Evolutionary conservation across 257 asterid genomes (phyloP), one percentile per base, ranked within the genome.

Genomic region (Haberlea rhodopensis): DNA sequence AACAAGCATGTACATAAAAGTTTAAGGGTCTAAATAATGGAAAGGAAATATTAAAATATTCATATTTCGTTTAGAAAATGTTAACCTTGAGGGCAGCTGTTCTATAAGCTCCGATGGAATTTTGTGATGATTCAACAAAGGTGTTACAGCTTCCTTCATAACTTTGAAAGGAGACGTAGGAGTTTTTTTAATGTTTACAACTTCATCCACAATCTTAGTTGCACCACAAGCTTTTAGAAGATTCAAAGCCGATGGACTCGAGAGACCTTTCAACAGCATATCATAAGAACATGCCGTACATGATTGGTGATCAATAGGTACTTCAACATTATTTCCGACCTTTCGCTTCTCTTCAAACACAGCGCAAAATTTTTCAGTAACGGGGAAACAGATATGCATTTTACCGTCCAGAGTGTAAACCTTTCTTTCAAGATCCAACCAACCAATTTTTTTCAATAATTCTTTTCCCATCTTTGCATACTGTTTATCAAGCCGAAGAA

Each of bases 361-460:
- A 22, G 60, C 24, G 72, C 89, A 70, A 75, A 90, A 86, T 5
- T 68, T 61, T 67, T 79, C 81, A 6, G 84, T 78, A 45, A 94
- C 81, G 29, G 99, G 99, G 69, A 94, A 84, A 78, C 94, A 87
- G 34, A 94, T 85, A 68, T 74, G 74, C 72, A 49, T 46, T 58
- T 89, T 96, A 51, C 71, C 83, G 61, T 79, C 92, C 76, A 69
- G 77, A 48, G 90, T 73, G 75, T 81, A 83, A 59, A 81, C 97
- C 79, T 90, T 86, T 82, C 97, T 87, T 59, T 74, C 82, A 26
- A 83, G 84, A 83, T 90, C 99, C 74, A 94, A 80, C 97, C 99
- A 94, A 60, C 95, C 91, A 66, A 87, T 76, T 10, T 77, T 88
- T 76, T 94, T 94, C 68, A 94, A 75, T 64, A 86, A 32, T 71